phyloP scores from a whole-genome alignment of 768 basidiomycete genomes.

The Dendrothele bispora region DNA sequence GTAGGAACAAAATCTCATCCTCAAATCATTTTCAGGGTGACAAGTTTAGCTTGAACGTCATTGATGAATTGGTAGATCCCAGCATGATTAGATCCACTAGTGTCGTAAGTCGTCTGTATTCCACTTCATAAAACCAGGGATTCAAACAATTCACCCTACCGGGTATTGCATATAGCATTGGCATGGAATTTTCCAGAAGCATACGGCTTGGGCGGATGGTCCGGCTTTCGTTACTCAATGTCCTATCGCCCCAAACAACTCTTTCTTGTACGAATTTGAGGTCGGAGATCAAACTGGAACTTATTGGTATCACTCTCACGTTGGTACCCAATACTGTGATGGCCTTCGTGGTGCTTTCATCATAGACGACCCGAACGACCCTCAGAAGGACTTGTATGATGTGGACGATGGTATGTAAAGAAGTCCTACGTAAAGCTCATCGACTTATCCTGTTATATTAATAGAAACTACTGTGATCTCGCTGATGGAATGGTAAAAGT shows the following conservation, averaged over 20 bases:
- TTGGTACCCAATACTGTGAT: constrained; percentile 31
- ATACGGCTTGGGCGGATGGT: constrained; percentile 26
- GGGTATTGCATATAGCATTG: constrained; percentile 2
- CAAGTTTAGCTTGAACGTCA: constrained; percentile 46
- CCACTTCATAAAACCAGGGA: not conserved
- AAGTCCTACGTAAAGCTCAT: not conserved
- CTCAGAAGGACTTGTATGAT: constrained; percentile 17
- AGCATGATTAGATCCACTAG: constrained; percentile 51
- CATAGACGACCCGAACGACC: constrained; percentile 36
- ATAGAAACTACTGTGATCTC: constrained; percentile 8
- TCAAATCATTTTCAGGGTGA: constrained; percentile 31
- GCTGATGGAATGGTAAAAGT: constrained; percentile 5
- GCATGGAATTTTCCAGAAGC: constrained; percentile 7
- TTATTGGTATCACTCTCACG: constrained; percentile 17
- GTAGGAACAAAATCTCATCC: no score
- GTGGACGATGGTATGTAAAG: constrained; percentile 18
- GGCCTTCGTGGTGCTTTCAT: constrained; percentile 42
- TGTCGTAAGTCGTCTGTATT: constrained; percentile 37
- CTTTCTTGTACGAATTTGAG: constrained; percentile 34
- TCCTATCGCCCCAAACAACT: constrained; percentile 30
- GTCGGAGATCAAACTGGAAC: constrained; percentile 31
- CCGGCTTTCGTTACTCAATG: constrained; percentile 29
- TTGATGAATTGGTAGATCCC: constrained; percentile 44
- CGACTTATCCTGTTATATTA: not conserved
- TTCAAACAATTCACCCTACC: no score